A percentile compares a stretch with the other conserved stretches of the same genome.
phyloP scores from a whole-genome alignment of 495 filamentous ascomycete species.

The Penicillium subrubescens region DNA sequence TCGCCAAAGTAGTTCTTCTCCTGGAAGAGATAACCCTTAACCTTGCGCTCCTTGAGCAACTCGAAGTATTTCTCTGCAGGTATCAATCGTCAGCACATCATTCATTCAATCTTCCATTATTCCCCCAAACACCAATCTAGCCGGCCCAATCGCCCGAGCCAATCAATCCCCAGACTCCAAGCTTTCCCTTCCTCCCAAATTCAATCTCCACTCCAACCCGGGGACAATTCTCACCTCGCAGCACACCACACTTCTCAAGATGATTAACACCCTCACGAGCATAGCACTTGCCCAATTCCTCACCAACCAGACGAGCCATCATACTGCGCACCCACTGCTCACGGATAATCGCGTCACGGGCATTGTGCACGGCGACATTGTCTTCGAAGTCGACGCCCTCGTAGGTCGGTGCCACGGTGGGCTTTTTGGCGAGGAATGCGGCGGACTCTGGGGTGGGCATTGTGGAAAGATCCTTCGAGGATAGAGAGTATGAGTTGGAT shows the following conservation, averaged over 20 bases:
- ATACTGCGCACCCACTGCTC: slow-evolving; percentile 98
- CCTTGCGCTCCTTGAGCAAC: slow-evolving; percentile 77
- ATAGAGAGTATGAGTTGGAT: neutral
- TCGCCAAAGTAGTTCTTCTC: slow-evolving; percentile 79
- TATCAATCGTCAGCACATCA: neutral
- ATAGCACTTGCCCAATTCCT: slow-evolving; percentile 97
- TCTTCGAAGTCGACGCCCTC: slow-evolving; percentile 97
- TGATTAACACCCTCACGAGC: slow-evolving; percentile 93
- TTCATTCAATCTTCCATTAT: neutral
- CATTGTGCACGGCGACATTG: slow-evolving; percentile 83
- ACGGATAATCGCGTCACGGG: slow-evolving; percentile 89
- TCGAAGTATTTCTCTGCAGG: slow-evolving; percentile 87
- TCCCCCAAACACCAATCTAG: neutral
- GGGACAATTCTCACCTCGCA: slow-evolving; percentile 68
- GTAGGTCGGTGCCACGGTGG: slow-evolving; percentile 89
- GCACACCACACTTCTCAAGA: slow-evolving; percentile 88
- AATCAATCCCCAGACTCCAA: too few relatives aligned
- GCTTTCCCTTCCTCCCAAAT: too few relatives aligned
- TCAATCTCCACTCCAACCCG: neutral
- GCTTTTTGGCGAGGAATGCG: slow-evolving; percentile 91
- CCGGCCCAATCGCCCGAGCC: neutral
- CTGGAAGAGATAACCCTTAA: slow-evolving; percentile 87
- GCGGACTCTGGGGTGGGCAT: slow-evolving; percentile 94
- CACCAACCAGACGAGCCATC: slow-evolving; percentile 92
- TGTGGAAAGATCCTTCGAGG: slow-evolving; percentile 18